A percentile compares a stretch with the other conserved stretches of the same genome.
These are phyloP conservation scores for Kurtzmaniella cleridarum DNA, from an alignment of 805 yeast genomes.

Conservation along the genomic window DNA sequence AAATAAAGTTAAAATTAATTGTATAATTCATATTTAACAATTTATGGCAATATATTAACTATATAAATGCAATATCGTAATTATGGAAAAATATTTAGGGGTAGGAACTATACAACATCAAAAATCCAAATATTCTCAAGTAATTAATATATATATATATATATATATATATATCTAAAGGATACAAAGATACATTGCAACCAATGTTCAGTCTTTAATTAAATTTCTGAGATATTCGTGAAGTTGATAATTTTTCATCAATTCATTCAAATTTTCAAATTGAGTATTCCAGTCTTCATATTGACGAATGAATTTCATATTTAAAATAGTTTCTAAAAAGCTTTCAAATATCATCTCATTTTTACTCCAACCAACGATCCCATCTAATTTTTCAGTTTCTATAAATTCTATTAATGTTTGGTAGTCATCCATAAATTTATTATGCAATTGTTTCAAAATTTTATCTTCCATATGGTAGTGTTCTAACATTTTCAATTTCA, in stretches of 20 bases:
- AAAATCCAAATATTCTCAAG: too few species aligned
- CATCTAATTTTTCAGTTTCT: constrained; percentile 6
- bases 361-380: constrained; percentile 13
- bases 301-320: not conserved
- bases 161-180: too few species aligned
- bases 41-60: too few species aligned
- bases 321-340: constrained; percentile 4
- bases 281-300: too few species aligned
- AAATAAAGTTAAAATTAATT: too few species aligned
- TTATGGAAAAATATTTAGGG: too few species aligned
- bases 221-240: not conserved
- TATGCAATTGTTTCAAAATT: not conserved
- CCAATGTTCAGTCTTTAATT: not conserved
- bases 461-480: not conserved
- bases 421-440: constrained; percentile 1
- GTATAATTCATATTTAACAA: too few species aligned
- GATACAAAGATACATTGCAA: too few species aligned
- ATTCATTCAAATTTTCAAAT: too few species aligned
- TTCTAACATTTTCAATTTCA: constrained; percentile 1
- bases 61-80: too few species aligned
- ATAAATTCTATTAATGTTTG: constrained; percentile 1
- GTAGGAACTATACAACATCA: too few species aligned
- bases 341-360: constrained; percentile 7
- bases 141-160: too few species aligned
- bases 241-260: not conserved